Evolutionary conservation across 306 rosid genomes (phyloP).

Genomic region (Prunus mira): DNA sequence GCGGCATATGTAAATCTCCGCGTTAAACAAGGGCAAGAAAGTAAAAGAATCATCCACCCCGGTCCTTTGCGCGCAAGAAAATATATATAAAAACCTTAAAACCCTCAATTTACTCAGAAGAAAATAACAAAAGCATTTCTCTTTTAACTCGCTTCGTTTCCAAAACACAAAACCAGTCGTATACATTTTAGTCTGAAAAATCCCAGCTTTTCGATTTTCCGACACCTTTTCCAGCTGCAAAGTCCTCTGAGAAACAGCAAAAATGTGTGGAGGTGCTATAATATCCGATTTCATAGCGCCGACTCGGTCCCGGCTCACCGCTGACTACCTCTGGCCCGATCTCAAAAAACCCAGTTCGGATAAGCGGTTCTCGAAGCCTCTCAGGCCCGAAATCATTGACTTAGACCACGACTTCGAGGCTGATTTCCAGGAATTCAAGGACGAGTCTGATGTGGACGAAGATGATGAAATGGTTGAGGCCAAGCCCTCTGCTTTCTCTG

Average conservation of each 20-base stretch:
- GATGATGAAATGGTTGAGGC: slow-evolving; percentile 49
- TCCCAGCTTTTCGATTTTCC: neutral
- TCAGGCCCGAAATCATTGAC: slow-evolving; percentile 30
- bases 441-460: slow-evolving; percentile 68
- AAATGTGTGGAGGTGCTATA: slow-evolving; percentile 97
- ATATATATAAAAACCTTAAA: slow-evolving; percentile 22
- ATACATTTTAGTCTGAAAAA: neutral
- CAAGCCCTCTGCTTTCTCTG: slow-evolving; percentile 43
- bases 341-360: slow-evolving; percentile 42
- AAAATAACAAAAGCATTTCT: neutral
- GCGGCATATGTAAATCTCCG: slow-evolving; percentile 2
- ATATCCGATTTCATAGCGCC: slow-evolving; percentile 85
- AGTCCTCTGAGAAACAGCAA: neutral
- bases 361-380: slow-evolving; percentile 37
- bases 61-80: neutral
- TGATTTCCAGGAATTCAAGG: slow-evolving; percentile 80
- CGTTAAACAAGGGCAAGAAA: slow-evolving; percentile 24
- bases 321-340: slow-evolving; percentile 68
- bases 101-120: neutral
- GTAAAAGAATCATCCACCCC: slow-evolving; percentile 24
- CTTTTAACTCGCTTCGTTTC: neutral
- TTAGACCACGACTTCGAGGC: slow-evolving; percentile 81
- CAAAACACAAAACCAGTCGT: neutral
- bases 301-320: slow-evolving; percentile 40
- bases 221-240: neutral